Conservation (phyloP, 306 rosid genomes). For the Prunus kanzakura region DNA sequence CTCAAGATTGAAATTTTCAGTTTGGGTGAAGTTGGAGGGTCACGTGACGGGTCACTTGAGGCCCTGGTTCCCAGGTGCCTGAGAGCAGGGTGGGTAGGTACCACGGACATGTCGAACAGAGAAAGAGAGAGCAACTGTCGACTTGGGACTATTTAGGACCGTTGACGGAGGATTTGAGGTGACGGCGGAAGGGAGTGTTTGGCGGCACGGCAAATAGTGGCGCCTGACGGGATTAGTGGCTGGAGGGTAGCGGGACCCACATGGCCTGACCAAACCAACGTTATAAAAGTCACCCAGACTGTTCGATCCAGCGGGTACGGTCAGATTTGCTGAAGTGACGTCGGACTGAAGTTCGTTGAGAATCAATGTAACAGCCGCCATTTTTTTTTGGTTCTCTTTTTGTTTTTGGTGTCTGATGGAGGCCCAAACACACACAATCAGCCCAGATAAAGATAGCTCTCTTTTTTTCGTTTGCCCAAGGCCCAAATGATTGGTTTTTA, state of each 20-base stretch:
- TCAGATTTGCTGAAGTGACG: background rate
- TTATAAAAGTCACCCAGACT: background rate
- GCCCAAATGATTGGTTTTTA: no score
- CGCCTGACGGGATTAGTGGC: no score
- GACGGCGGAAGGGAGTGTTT: background rate
- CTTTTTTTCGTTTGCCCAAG: rapidly evolving
- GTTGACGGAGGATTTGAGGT: background rate
- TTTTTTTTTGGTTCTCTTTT: no score
- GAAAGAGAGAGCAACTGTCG: background rate
- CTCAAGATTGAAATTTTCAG: background rate
- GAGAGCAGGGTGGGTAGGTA: conserved; percentile 19
- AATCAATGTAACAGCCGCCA: no score
- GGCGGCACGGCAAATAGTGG: background rate
- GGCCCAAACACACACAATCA: no score
- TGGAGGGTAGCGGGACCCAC: background rate
- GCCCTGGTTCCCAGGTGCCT: conserved; percentile 8
- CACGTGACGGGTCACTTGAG: conserved; percentile 22
- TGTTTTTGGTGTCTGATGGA: no score
- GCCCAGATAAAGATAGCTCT: no score
- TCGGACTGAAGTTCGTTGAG: no score
- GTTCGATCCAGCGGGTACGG: background rate
- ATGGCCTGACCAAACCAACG: background rate
- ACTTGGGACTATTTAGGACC: background rate
- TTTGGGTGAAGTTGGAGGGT: background rate
- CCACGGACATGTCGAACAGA: conserved; percentile 37